A percentile compares a stretch with the other conserved stretches of the same genome.
These are phyloP conservation scores for Globisporangium mamillatum DNA, from an alignment of 352 stramenopile species.

Conservation along the genomic window DNA sequence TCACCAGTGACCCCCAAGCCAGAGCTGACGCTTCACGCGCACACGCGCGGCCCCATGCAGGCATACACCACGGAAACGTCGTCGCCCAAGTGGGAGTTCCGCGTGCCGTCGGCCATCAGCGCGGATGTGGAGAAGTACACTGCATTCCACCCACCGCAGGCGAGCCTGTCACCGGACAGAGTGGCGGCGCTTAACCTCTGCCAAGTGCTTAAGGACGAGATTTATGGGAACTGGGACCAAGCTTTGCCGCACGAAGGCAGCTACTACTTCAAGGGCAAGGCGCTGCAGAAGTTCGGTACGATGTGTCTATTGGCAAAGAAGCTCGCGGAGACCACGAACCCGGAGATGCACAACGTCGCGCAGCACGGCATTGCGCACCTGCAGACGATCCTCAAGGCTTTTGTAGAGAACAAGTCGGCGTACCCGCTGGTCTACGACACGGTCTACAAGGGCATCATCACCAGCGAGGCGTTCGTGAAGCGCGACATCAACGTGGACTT, in stretches of 20 bases:
- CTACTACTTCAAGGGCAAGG: conserved; percentile 87
- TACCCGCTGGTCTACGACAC: conserved; percentile 69
- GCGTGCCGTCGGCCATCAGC: conserved; percentile 34
- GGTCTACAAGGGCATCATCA: conserved; percentile 65
- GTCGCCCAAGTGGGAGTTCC: conserved; percentile 45
- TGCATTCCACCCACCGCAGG: conserved; percentile 45
- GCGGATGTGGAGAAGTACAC: conserved; percentile 42
- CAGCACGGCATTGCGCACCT: conserved; percentile 47
- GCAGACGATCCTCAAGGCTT: conserved; percentile 38
- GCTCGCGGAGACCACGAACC: conserved; percentile 53
- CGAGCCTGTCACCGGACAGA: conserved; percentile 29
- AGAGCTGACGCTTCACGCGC: conserved; percentile 61
- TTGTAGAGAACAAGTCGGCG: conserved; percentile 40
- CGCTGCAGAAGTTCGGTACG: conserved; percentile 71
- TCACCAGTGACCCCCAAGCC: conserved; percentile 30
- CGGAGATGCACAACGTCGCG: conserved; percentile 42
- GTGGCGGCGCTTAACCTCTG: conserved; percentile 37
- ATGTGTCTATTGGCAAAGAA: conserved; percentile 74
- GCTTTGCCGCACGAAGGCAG: conserved; percentile 55
- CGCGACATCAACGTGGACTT: conserved; percentile 75
- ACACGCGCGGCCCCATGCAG: conserved; percentile 68
- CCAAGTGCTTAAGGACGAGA: conserved; percentile 53
- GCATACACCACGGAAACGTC: conserved; percentile 34
- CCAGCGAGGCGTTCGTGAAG: conserved; percentile 47
- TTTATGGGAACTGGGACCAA: conserved; percentile 58